These are phyloP conservation scores for Mycena kentingensis DNA, from an alignment of 768 basidiomycete genomes.

Conservation along the genomic window DNA sequence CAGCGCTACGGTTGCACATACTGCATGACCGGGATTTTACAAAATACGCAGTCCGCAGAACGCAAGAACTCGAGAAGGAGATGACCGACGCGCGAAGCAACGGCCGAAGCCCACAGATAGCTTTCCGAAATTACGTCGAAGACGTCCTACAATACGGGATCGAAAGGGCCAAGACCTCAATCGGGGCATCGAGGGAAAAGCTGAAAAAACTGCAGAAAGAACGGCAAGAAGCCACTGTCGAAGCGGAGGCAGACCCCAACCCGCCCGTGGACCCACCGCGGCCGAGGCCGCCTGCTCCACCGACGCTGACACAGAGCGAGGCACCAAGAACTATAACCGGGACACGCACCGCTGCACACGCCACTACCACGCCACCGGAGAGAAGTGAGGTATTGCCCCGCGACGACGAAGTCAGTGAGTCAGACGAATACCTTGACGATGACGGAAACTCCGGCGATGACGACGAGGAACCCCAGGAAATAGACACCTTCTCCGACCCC, in stretches of 20 bases:
- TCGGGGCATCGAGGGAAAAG: slow-evolving; percentile 1
- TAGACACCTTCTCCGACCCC: too few relatives aligned
- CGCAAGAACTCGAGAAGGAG: background rate
- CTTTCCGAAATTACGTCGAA: background rate
- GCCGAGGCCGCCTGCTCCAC: too few relatives aligned
- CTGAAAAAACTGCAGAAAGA: background rate
- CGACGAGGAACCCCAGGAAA: too few relatives aligned
- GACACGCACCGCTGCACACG: too few relatives aligned
- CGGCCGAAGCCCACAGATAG: background rate
- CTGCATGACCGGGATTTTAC: slow-evolving; percentile 1
- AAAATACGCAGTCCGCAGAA: background rate
- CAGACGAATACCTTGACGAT: too few relatives aligned
- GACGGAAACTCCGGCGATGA: too few relatives aligned
- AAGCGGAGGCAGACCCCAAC: background rate
- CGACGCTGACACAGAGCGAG: too few relatives aligned
- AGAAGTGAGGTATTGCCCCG: too few relatives aligned
- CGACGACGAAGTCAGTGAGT: too few relatives aligned
- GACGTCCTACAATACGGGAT: background rate
- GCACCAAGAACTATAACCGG: too few relatives aligned
- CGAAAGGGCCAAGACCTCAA: background rate
- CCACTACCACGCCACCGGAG: too few relatives aligned
- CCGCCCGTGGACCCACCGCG: too few relatives aligned
- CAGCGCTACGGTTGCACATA: background rate
- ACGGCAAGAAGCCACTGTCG: background rate
- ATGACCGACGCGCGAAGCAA: background rate